Evolutionary conservation across 805 yeast genomes (phyloP).

Genomic region (Grigorovia yakushimaensis): DNA sequence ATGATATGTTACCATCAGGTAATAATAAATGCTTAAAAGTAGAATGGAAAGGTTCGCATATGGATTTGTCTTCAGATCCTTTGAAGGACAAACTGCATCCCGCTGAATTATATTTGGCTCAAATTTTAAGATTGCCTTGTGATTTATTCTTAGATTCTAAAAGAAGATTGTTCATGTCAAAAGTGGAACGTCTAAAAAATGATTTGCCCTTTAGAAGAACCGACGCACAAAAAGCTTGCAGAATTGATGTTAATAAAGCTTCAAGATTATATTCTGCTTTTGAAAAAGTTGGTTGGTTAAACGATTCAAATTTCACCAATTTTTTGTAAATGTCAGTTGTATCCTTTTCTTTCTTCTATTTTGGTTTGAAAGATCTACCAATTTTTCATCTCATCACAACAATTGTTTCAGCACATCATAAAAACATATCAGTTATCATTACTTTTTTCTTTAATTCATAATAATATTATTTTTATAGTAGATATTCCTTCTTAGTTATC

Average conservation of each 20-base stretch:
- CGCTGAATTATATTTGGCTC: slow-evolving; percentile 77
- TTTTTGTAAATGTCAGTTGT: slow-evolving; percentile 9
- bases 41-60: slow-evolving; percentile 97
- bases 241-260: slow-evolving; percentile 93
- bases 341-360: not conserved
- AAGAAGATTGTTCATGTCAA: slow-evolving; percentile 77
- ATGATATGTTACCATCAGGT: slow-evolving; percentile 46
- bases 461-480: not conserved
- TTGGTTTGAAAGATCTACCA: no score
- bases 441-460: not conserved
- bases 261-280: slow-evolving; percentile 80
- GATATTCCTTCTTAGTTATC: not conserved
- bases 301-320: slow-evolving; percentile 55
- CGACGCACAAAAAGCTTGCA: slow-evolving; percentile 93
- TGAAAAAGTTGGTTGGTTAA: slow-evolving; percentile 84
- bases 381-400: no score
- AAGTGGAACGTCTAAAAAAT: slow-evolving; percentile 59
- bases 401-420: no score
- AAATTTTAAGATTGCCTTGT: slow-evolving; percentile 76
- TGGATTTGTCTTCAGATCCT: slow-evolving; percentile 77
- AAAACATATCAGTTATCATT: not conserved
- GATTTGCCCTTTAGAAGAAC: slow-evolving; percentile 83
- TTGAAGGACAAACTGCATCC: slow-evolving; percentile 67
- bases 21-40: slow-evolving; percentile 63
- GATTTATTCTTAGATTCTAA: slow-evolving; percentile 70